A percentile compares a stretch with the other conserved stretches of the same genome.
These are phyloP conservation scores for Eucalyptus regnans DNA, from an alignment of 345 rosid genomes.

Conservation along the genomic window DNA sequence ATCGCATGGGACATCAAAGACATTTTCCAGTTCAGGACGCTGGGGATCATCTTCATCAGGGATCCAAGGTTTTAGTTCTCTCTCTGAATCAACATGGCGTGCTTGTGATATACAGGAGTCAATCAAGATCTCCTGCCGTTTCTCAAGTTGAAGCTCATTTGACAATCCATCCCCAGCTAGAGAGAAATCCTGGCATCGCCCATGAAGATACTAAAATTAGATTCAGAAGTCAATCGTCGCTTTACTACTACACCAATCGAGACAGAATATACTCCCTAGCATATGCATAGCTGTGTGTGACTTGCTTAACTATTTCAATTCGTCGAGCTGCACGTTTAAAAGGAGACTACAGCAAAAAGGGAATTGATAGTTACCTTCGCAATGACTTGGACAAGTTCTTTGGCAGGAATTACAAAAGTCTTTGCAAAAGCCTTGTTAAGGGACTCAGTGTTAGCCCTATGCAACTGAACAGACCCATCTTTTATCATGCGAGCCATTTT, in stretches of 20 bases:
- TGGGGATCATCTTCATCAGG: constrained; percentile 66
- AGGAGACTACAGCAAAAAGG: background rate
- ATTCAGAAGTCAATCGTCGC: background rate
- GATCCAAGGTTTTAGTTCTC: constrained; percentile 79
- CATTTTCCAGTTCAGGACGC: constrained; percentile 57
- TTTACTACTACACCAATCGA: background rate
- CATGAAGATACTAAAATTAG: background rate
- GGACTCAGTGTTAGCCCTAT: constrained; percentile 36
- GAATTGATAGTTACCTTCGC: constrained; percentile 47
- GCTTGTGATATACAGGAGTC: constrained; percentile 78
- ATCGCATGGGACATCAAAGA: constrained; percentile 49
- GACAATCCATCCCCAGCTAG: constrained; percentile 48
- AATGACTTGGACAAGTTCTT: constrained; percentile 83
- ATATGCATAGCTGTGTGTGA: background rate
- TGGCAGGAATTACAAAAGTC: constrained; percentile 61
- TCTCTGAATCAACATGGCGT: constrained; percentile 38
- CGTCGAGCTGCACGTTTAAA: background rate
- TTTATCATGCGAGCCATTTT: constrained; percentile 79
- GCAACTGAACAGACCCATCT: constrained; percentile 48
- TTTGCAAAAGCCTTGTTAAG: constrained; percentile 57
- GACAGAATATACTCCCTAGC: background rate
- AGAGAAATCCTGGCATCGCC: constrained; percentile 57
- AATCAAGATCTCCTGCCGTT: constrained; percentile 52
- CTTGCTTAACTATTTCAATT: background rate
- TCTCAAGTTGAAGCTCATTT: constrained; percentile 39